These are phyloP conservation scores for Odonthalia washingtoniensis DNA, from an alignment of 31 red algal genomes.

Conservation along the genomic window DNA sequence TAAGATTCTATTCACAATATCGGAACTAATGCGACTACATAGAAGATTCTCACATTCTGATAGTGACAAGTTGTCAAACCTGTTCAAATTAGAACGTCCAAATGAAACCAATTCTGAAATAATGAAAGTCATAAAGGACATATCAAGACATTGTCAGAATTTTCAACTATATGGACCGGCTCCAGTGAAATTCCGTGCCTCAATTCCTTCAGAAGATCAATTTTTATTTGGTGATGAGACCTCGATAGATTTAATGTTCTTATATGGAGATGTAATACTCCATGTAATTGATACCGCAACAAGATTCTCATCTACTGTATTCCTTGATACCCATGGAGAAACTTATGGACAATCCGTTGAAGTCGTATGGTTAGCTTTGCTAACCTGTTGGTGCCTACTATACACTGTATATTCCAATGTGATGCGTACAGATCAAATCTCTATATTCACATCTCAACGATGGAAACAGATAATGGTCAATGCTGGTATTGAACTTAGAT, in stretches of 20 bases:
- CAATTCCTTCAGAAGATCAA: not conserved
- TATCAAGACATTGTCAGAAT: not conserved
- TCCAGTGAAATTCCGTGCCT: not conserved
- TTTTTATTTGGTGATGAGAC: not conserved
- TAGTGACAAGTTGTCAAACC: not conserved
- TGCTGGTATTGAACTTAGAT: constrained; percentile 16
- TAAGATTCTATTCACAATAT: not conserved
- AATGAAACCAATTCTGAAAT: not conserved
- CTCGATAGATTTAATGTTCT: not conserved
- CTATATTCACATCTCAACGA: constrained; percentile 31
- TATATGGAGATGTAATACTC: not conserved
- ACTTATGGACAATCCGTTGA: not conserved
- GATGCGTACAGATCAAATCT: constrained; percentile 12
- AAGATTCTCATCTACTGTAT: not conserved
- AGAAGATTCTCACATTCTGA: not conserved
- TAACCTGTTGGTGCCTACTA: not conserved
- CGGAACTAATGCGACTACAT: not conserved
- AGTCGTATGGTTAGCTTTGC: not conserved
- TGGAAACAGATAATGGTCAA: not conserved
- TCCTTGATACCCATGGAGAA: not conserved
- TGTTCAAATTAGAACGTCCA: not conserved
- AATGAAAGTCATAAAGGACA: not conserved
- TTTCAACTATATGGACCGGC: not conserved
- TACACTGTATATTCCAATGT: constrained; percentile 18
- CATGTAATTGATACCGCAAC: not conserved